Conservation (phyloP, 768 basidiomycete species). For the Rhizopogon vulgaris region DNA sequence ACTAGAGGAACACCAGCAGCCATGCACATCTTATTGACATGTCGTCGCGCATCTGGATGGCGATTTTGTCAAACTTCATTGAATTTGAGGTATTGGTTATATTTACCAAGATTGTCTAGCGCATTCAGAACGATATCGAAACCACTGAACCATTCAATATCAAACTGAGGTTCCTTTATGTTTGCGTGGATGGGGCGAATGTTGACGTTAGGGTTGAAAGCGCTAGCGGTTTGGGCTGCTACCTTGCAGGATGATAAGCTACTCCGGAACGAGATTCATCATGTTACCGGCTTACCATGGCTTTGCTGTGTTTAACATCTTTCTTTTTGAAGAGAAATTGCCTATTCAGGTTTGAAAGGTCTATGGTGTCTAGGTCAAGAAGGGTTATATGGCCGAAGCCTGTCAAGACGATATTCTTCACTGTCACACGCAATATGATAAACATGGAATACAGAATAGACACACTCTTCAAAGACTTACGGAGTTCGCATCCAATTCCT, state of each 20-base stretch:
- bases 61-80: background rate
- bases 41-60: slow-evolving; percentile 78
- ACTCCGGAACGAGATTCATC: background rate
- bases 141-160: slow-evolving; percentile 81
- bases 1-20: slow-evolving; percentile 86
- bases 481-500: slow-evolving; percentile 94
- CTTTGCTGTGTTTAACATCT: slow-evolving; percentile 95
- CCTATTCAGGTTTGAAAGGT: slow-evolving; percentile 93
- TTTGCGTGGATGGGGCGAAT: slow-evolving; percentile 91
- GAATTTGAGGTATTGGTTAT: background rate
- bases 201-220: slow-evolving; percentile 83
- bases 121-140: slow-evolving; percentile 96
- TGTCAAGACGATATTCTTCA: slow-evolving; percentile 92
- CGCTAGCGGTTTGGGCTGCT: slow-evolving; percentile 73
- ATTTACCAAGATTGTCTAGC: slow-evolving; percentile 80
- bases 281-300: slow-evolving; percentile 48
- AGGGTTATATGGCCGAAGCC: slow-evolving; percentile 92
- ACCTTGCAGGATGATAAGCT: slow-evolving; percentile 38
- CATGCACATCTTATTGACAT: slow-evolving; percentile 98
- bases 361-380: slow-evolving; percentile 96
- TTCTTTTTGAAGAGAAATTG: slow-evolving; percentile 97
- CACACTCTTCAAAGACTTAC: slow-evolving; percentile 38
- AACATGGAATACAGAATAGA: background rate
- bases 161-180: slow-evolving; percentile 89
- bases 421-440: slow-evolving; percentile 32